Percentiles rank a stretch among this genome's conserved stretches.
These are phyloP conservation scores for Oryza nivara DNA, from an alignment of 176 grass and related monocot genomes.

Conservation along the genomic window DNA sequence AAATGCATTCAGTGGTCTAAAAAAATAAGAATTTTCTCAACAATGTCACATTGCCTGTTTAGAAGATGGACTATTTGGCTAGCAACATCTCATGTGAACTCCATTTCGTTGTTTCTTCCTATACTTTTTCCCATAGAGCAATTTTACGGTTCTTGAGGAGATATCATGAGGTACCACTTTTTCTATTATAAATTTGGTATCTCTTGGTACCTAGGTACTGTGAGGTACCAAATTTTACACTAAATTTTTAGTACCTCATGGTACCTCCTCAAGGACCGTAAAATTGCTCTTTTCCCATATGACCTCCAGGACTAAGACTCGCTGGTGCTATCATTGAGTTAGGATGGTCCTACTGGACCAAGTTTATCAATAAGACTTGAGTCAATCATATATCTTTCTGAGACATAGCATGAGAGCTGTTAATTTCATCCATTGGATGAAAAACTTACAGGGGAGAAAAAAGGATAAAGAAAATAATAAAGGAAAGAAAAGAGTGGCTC, in stretches of 20 bases:
- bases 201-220: too few species aligned
- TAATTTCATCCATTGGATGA: not conserved
- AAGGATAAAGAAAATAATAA: not conserved
- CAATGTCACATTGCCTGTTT: constrained; percentile 17
- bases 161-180: too few species aligned
- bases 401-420: not conserved
- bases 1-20: not conserved
- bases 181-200: too few species aligned
- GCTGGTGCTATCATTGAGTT: not conserved
- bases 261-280: too few species aligned
- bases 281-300: not conserved
- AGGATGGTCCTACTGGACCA: not conserved
- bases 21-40: constrained; percentile 16
- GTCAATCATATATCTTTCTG: not conserved
- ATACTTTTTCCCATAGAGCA: not conserved
- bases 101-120: constrained; percentile 22
- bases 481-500: not conserved
- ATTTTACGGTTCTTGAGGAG: too few species aligned
- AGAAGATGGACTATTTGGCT: not conserved
- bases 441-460: not conserved
- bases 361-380: not conserved
- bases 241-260: too few species aligned
- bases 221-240: too few species aligned
- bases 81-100: constrained; percentile 23
- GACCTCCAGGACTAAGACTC: constrained; percentile 9